phyloP scores from a whole-genome alignment of 2,329 filamentous ascomycete genomes.

The Fusarium secorum region DNA sequence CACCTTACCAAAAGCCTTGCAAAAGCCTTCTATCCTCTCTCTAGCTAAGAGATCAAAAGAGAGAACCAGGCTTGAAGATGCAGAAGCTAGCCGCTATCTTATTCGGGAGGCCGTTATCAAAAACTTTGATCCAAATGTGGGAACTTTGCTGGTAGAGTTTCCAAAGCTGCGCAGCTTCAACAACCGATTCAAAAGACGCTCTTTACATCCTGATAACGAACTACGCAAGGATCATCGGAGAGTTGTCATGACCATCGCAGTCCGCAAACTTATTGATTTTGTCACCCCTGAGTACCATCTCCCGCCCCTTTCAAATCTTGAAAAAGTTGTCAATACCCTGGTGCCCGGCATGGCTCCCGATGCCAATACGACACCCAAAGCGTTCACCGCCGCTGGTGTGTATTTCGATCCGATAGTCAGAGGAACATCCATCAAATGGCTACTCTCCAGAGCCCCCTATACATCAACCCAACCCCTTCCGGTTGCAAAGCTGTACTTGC shows the following conservation, averaged over 20 bases:
- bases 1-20: conserved; percentile 73
- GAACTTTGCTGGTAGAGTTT: conserved; percentile 57
- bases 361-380: conserved; percentile 42
- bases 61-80: conserved; percentile 55
- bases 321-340: conserved; percentile 55
- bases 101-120: conserved; percentile 54
- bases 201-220: conserved; percentile 33
- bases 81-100: conserved; percentile 65
- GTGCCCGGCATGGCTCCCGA: conserved; percentile 55
- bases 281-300: conserved; percentile 59
- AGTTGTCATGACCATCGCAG: conserved; percentile 54
- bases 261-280: conserved; percentile 59
- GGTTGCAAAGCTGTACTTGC: conserved; percentile 36
- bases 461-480: conserved; percentile 48
- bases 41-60: conserved; percentile 63
- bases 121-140: conserved; percentile 57
- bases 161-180: conserved; percentile 41
- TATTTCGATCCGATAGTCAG: conserved; percentile 48
- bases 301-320: conserved; percentile 54
- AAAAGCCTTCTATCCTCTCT: conserved; percentile 67
- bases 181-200: conserved; percentile 36
- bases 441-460: conserved; percentile 58
- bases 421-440: conserved; percentile 48
- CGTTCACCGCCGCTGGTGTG: conserved; percentile 53
- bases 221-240: conserved; percentile 49